phyloP scores from a whole-genome alignment of 2,329 filamentous ascomycete genomes.

The Rutstroemia sp. region DNA sequence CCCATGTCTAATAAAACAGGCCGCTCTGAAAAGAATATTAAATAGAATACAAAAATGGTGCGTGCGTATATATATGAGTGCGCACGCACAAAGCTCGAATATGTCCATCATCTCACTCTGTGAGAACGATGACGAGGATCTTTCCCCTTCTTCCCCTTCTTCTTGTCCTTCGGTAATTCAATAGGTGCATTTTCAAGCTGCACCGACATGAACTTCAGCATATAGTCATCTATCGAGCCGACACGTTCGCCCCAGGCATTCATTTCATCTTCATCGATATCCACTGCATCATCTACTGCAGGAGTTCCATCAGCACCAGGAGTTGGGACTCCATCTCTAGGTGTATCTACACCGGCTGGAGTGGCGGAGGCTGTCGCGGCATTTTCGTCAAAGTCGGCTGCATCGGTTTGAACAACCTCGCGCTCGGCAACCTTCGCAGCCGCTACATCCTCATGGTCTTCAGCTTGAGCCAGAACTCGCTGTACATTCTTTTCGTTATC shows the following conservation, averaged over 20 bases:
- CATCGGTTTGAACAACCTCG: constrained; percentile 77
- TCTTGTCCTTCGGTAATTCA: constrained; percentile 58
- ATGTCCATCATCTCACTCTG: constrained; percentile 23
- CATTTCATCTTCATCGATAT: constrained; percentile 33
- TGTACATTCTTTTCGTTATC: constrained; percentile 57
- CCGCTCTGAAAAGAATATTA: neutral
- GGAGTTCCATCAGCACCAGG: constrained; percentile 33
- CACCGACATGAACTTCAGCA: constrained; percentile 61
- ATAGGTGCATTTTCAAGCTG: constrained; percentile 51
- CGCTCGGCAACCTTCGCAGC: constrained; percentile 84
- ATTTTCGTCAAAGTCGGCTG: constrained; percentile 74
- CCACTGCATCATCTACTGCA: constrained; percentile 14
- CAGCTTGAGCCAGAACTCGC: constrained; percentile 76
- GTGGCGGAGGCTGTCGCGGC: constrained; percentile 29
- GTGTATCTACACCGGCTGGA: constrained; percentile 24
- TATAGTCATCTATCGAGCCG: constrained; percentile 65
- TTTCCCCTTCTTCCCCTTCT: constrained; percentile 45
- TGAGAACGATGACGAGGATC: constrained; percentile 26
- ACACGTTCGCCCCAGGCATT: constrained; percentile 54
- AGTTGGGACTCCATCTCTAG: constrained; percentile 30
- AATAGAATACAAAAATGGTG: constrained; percentile 10
- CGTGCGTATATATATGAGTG: neutral
- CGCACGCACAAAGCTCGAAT: neutral
- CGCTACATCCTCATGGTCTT: constrained; percentile 85
- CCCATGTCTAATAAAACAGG: constrained; percentile 10